Evolutionary conservation across 768 basidiomycete species (phyloP).

Genomic region (Pulveroboletus ravenelii): DNA sequence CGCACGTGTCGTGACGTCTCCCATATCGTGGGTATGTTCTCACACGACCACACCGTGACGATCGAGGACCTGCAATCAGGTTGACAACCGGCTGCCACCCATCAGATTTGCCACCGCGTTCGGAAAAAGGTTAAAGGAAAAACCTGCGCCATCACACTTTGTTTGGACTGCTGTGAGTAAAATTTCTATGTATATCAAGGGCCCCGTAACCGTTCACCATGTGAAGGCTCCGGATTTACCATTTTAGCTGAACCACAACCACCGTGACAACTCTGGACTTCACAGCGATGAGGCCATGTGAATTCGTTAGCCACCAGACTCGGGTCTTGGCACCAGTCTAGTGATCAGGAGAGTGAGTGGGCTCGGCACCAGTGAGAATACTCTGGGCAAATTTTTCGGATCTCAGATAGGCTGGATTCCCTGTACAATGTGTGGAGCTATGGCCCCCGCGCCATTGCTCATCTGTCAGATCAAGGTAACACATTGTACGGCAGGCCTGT

Average conservation of each 20-base stretch:
- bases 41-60: not conserved
- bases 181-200: not conserved
- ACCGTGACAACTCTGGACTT: no score
- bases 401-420: not conserved
- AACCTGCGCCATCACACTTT: not conserved
- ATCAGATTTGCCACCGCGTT: not conserved
- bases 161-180: conserved; percentile 1
- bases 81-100: conserved; percentile 6
- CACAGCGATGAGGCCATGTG: no score
- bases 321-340: not conserved
- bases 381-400: not conserved
- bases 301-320: not conserved
- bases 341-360: not conserved
- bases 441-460: conserved; percentile 1
- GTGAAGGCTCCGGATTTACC: not conserved
- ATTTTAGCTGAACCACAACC: not conserved
- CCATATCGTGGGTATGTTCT: not conserved
- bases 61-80: not conserved
- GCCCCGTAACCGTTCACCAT: conserved; percentile 2
- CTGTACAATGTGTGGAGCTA: conserved; percentile 2
- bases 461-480: conserved; percentile 19
- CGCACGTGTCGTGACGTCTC: not conserved
- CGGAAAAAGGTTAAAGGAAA: conserved; percentile 1
- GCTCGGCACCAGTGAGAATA: not conserved
- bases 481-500: conserved; percentile 22